Conservation (phyloP, 1,284 basidiomycete genomes). For the Trichosporon sp. region DNA sequence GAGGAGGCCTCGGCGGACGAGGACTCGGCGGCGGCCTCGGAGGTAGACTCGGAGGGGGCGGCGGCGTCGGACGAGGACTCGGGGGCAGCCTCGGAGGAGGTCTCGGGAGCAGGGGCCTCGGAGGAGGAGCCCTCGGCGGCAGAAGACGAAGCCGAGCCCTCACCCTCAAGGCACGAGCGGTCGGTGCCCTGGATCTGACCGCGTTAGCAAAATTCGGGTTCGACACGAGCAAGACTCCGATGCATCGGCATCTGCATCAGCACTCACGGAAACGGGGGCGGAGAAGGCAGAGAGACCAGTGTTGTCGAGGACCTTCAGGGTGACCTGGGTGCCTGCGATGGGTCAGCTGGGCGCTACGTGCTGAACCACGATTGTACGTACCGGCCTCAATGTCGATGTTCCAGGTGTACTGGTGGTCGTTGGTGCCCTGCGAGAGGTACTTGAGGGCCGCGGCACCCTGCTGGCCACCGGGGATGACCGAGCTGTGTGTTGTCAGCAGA, state of each 20-base stretch:
- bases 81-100: neutral
- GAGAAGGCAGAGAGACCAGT: conserved; percentile 37
- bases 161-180: neutral
- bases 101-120: neutral
- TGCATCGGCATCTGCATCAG: no score
- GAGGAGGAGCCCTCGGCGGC: neutral
- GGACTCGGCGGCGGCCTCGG: neutral
- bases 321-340: conserved; percentile 29
- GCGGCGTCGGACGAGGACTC: neutral
- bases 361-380: neutral
- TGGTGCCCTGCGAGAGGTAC: conserved; percentile 23
- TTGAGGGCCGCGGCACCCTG: conserved; percentile 29
- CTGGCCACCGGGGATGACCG: conserved; percentile 42
- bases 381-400: conserved; percentile 32
- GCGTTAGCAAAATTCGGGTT: neutral
- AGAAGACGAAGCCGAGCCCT: neutral
- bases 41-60: neutral
- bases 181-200: conserved; percentile 6
- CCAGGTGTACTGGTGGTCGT: conserved; percentile 38
- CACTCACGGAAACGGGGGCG: conserved; percentile 33
- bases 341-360: conserved; percentile 10
- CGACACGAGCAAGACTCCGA: neutral
- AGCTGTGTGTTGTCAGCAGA: conserved; percentile 24
- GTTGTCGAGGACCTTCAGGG: conserved; percentile 37
- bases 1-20: neutral